Conservation (phyloP, 2,329 filamentous ascomycete genomes). For the Ceratocystis papillata region DNA sequence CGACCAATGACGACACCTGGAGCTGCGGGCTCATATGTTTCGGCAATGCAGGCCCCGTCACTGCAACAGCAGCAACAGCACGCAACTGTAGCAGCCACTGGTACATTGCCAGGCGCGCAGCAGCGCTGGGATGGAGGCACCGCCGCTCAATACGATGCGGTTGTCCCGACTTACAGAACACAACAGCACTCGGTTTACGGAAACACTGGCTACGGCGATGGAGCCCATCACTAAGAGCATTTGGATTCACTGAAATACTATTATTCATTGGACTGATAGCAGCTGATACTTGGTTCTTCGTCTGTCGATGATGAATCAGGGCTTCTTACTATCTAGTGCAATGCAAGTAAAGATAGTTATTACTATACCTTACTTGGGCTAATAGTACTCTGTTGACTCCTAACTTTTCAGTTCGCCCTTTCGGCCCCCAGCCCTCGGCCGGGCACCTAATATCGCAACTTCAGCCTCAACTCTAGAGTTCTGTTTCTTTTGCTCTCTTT, state of each 20-base stretch:
- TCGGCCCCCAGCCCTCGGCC: neutral
- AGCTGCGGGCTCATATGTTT: slow-evolving; percentile 32
- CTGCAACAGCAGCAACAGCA: slow-evolving; percentile 34
- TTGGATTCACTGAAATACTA: neutral
- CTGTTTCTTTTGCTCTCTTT: neutral
- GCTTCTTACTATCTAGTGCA: neutral
- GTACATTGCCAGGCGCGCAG: slow-evolving; percentile 27
- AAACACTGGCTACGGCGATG: slow-evolving; percentile 36
- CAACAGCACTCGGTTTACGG: slow-evolving; percentile 36
- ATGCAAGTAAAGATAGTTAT: neutral
- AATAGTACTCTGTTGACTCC: too few species aligned
- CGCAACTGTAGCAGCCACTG: slow-evolving; percentile 31
- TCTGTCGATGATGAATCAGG: neutral
- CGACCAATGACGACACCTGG: slow-evolving; percentile 28
- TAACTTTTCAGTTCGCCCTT: too few species aligned
- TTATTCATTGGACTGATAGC: too few species aligned
- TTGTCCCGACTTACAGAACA: slow-evolving; percentile 31
- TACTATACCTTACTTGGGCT: neutral
- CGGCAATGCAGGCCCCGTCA: slow-evolving; percentile 33
- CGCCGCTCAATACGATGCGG: slow-evolving; percentile 34
- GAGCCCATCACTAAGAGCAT: slow-evolving; percentile 29
- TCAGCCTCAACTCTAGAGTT: neutral
- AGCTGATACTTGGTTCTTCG: neutral
- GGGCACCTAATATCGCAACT: neutral
- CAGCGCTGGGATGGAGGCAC: slow-evolving; percentile 36